Percentiles rank a stretch among this genome's conserved stretches.
phyloP scores from a whole-genome alignment of 176 grass and related monocot genomes.

The Thinopyrum elongatum region DNA sequence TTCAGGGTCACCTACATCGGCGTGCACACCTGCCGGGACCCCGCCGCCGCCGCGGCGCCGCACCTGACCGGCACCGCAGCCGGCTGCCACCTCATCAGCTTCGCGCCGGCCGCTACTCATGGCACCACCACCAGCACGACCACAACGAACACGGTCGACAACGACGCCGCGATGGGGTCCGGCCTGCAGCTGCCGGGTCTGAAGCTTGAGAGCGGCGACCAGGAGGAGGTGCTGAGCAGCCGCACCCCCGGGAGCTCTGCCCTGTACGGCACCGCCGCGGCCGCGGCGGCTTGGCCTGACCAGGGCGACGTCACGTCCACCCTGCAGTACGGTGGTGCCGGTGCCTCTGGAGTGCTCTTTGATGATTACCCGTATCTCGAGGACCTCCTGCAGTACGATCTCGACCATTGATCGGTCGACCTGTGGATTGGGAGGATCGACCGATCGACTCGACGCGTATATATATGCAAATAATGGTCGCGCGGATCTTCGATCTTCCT shows the following conservation, averaged over 20 bases:
- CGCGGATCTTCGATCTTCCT: background rate
- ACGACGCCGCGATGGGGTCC: background rate
- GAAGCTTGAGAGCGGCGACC: slow-evolving; percentile 34
- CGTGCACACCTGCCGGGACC: slow-evolving; percentile 68
- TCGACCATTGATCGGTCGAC: background rate
- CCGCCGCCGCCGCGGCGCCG: slow-evolving; percentile 21
- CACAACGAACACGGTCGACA: background rate
- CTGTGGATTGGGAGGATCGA: background rate
- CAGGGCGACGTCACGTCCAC: slow-evolving; percentile 69
- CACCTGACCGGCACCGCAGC: background rate
- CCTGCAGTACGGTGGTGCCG: background rate
- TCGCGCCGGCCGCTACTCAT: slow-evolving; percentile 3
- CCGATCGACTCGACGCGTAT: background rate
- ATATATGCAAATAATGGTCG: background rate
- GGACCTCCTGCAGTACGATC: background rate
- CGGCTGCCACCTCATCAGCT: slow-evolving; percentile 47
- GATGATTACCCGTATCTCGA: slow-evolving; percentile 1
- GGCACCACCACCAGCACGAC: slow-evolving; percentile 19
- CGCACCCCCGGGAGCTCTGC: slow-evolving; percentile 41
- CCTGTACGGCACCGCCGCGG: background rate
- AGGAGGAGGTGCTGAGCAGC: slow-evolving; percentile 73
- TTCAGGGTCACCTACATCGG: slow-evolving; percentile 67
- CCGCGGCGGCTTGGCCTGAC: slow-evolving; percentile 15
- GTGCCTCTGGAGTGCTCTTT: background rate
- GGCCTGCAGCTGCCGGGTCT: slow-evolving; percentile 21